Evolutionary conservation across 2,329 filamentous ascomycete genomes (phyloP).

Genomic region (Penicillium sumatraense): DNA sequence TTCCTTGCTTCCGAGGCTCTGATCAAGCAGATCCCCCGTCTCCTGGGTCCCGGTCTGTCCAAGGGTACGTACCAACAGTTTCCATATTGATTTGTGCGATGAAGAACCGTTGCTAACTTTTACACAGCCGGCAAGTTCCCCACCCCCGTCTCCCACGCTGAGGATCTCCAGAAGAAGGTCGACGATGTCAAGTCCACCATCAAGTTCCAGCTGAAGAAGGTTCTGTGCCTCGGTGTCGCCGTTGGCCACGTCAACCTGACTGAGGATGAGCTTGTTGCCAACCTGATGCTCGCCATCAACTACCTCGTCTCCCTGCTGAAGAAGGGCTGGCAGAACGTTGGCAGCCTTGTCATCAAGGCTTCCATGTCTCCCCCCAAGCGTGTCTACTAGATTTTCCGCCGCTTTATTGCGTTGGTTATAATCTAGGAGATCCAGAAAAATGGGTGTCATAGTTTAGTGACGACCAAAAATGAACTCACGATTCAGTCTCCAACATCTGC

Average conservation of each 20-base stretch:
- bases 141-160: slow-evolving; percentile 93
- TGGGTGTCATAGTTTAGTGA: slow-evolving; percentile 36
- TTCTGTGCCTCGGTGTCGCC: slow-evolving; percentile 99
- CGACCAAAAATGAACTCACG: slow-evolving; percentile 39
- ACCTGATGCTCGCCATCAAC: slow-evolving; percentile 99
- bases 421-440: slow-evolving; percentile 25
- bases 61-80: slow-evolving; percentile 67
- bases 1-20: slow-evolving; percentile 96
- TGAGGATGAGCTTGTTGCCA: slow-evolving; percentile 91
- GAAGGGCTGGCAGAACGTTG: slow-evolving; percentile 99
- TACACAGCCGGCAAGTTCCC: slow-evolving; percentile 95
- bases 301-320: slow-evolving; percentile 99
- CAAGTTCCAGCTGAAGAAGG: slow-evolving; percentile 99
- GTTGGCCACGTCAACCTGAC: slow-evolving; percentile 98
- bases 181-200: slow-evolving; percentile 99
- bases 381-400: slow-evolving; percentile 74
- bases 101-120: slow-evolving; percentile 34
- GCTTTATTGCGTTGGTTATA: slow-evolving; percentile 32
- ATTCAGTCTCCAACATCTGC: slow-evolving; percentile 30
- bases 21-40: slow-evolving; percentile 99
- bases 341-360: slow-evolving; percentile 99
- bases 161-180: slow-evolving; percentile 93
- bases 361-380: slow-evolving; percentile 99
- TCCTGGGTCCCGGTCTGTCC: slow-evolving; percentile 96
- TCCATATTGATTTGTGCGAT: background rate